Evolutionary conservation across 2,329 filamentous ascomycete genomes (phyloP).

Genomic region (Venturia asperata): DNA sequence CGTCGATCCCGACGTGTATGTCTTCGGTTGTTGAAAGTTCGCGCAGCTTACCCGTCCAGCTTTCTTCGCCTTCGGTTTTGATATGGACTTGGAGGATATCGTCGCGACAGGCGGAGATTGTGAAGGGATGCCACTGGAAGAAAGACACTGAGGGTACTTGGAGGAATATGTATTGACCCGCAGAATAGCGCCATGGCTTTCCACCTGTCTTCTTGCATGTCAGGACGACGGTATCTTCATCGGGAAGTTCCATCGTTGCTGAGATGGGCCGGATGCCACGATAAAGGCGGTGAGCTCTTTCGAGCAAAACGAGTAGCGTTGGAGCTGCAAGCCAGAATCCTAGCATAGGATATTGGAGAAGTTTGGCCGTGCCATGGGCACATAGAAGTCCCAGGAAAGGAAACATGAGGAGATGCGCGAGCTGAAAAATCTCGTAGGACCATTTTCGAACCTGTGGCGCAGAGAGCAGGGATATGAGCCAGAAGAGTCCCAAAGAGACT

Average conservation of each 20-base stretch:
- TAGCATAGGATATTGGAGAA: constrained; percentile 51
- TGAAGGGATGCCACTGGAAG: constrained; percentile 56
- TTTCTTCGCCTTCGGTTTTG: constrained; percentile 48
- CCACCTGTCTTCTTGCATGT: constrained; percentile 43
- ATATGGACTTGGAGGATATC: constrained; percentile 50
- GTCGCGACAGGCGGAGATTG: constrained; percentile 48
- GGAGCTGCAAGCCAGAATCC: constrained; percentile 52
- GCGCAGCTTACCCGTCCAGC: constrained; percentile 45
- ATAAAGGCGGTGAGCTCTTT: constrained; percentile 41
- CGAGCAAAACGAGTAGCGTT: constrained; percentile 44
- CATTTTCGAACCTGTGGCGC: constrained; percentile 45
- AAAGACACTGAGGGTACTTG: constrained; percentile 47
- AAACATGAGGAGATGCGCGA: constrained; percentile 52
- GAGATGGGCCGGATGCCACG: constrained; percentile 44
- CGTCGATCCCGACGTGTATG: constrained; percentile 49
- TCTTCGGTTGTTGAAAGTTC: constrained; percentile 34
- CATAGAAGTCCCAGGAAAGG: constrained; percentile 51
- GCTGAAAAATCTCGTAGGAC: constrained; percentile 52
- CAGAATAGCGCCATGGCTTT: constrained; percentile 47
- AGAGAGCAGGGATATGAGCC: constrained; percentile 42
- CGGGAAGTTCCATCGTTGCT: constrained; percentile 44
- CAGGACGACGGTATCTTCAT: constrained; percentile 48
- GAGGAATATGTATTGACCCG: constrained; percentile 52
- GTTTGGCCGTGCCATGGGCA: constrained; percentile 46
- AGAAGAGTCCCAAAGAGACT: constrained; percentile 44